These are phyloP conservation scores for Boeremia exigua DNA, from an alignment of 2,329 filamentous ascomycete species.

Conservation along the genomic window DNA sequence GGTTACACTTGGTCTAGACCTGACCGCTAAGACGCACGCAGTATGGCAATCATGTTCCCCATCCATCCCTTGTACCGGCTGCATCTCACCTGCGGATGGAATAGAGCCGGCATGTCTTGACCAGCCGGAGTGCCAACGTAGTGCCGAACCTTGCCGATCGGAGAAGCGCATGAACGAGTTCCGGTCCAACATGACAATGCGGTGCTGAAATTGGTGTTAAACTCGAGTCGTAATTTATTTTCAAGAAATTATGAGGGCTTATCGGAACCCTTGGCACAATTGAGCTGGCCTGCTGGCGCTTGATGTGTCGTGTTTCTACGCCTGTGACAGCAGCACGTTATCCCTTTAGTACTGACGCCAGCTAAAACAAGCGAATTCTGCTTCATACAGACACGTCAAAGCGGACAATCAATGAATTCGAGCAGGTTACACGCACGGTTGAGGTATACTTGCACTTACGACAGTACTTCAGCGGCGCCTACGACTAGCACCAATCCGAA, in stretches of 20 bases:
- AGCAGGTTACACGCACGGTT: too few relatives aligned
- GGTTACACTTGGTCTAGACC: conserved; percentile 5
- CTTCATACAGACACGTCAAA: too few relatives aligned
- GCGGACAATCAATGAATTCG: too few relatives aligned
- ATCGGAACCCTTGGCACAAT: too few relatives aligned
- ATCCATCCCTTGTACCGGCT: not conserved
- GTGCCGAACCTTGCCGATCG: not conserved
- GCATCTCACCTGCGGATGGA: not conserved
- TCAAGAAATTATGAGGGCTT: not conserved
- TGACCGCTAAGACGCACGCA: not conserved
- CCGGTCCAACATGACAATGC: not conserved
- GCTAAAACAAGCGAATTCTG: too few relatives aligned
- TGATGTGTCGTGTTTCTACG: too few relatives aligned
- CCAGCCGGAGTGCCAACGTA: conserved; percentile 1
- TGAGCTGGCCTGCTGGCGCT: not conserved
- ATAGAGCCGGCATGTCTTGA: conserved; percentile 1
- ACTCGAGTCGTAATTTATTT: not conserved
- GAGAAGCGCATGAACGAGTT: conserved; percentile 3
- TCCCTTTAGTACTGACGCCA: too few relatives aligned
- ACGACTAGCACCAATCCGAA: not conserved
- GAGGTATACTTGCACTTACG: too few relatives aligned
- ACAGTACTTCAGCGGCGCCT: not conserved
- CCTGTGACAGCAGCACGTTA: too few relatives aligned
- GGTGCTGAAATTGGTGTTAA: not conserved
- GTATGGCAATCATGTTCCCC: not conserved